Percentiles rank a stretch among this genome's conserved stretches.
Evolutionary conservation across 2,329 filamentous ascomycete genomes (phyloP).

Genomic region (Claviceps africana): DNA sequence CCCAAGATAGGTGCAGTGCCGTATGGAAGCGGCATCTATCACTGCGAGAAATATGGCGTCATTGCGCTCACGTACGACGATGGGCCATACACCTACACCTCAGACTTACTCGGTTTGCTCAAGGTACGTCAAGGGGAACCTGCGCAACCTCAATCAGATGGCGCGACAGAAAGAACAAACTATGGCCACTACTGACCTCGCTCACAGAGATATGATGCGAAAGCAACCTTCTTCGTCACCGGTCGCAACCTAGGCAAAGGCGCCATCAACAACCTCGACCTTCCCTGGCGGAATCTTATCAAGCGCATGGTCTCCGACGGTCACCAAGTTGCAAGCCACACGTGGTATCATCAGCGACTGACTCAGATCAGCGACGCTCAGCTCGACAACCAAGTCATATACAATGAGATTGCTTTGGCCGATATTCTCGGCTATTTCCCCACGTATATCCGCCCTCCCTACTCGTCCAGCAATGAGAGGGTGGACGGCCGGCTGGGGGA

Average conservation of each 20-base stretch:
- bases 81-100: conserved; percentile 29
- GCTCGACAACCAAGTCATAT: conserved; percentile 26
- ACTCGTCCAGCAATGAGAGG: conserved; percentile 28
- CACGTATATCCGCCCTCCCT: conserved; percentile 31
- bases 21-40: conserved; percentile 40
- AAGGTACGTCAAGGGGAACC: neutral
- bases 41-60: conserved; percentile 19
- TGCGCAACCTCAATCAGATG: neutral
- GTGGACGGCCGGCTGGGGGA: conserved; percentile 25
- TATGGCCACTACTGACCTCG: conserved; percentile 2
- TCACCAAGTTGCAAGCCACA: conserved; percentile 46
- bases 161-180: neutral
- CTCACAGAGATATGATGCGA: conserved; percentile 19
- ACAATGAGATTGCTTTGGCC: conserved; percentile 28
- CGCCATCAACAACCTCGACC: conserved; percentile 25
- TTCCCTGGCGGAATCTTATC: conserved; percentile 21
- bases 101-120: conserved; percentile 25
- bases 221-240: conserved; percentile 26
- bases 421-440: conserved; percentile 26
- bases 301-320: conserved; percentile 35
- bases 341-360: conserved; percentile 32
- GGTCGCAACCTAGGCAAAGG: conserved; percentile 25
- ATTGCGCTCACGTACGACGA: conserved; percentile 34
- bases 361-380: conserved; percentile 19
- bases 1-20: conserved; percentile 37